Evolutionary conservation across 2,329 filamentous ascomycete species (phyloP).

Genomic region (Fusarium sp.): DNA sequence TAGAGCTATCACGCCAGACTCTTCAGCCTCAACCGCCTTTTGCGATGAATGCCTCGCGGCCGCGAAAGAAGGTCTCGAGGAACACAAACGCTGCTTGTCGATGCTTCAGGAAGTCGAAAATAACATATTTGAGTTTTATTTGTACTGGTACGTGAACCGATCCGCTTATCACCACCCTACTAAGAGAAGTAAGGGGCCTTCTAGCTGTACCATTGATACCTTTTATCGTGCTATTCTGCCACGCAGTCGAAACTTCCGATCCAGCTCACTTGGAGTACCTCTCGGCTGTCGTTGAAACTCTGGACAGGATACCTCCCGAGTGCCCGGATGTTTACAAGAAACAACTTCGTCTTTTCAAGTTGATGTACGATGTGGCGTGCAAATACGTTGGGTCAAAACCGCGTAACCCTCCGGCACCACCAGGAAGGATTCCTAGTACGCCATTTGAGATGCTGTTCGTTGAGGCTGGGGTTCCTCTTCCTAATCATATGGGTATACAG

Average conservation of each 20-base stretch:
- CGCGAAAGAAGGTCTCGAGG: no score
- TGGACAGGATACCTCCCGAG: neutral
- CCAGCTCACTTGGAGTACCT: neutral
- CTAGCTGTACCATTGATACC: no score
- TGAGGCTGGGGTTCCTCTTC: constrained; percentile 10
- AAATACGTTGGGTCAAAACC: constrained; percentile 3
- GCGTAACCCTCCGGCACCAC: neutral
- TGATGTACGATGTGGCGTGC: constrained; percentile 14
- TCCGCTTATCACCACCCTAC: no score
- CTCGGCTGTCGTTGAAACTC: constrained; percentile 5
- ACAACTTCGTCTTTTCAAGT: constrained; percentile 12
- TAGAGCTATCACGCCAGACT: no score
- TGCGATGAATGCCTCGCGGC: no score
- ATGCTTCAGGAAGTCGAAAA: no score
- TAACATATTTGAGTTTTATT: no score
- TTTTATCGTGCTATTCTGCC: neutral
- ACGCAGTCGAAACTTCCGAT: constrained; percentile 21
- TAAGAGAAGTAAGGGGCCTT: no score
- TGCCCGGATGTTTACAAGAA: constrained; percentile 14
- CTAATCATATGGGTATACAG: neutral
- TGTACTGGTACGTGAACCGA: no score
- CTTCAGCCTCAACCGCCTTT: no score
- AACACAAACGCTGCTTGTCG: no score
- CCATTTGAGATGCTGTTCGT: constrained; percentile 23
- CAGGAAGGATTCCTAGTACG: constrained; percentile 6